Base-by-base conservation (phyloP, 1,139 yeast genomes). In the Saccharomycopsis hybrid region DNA sequence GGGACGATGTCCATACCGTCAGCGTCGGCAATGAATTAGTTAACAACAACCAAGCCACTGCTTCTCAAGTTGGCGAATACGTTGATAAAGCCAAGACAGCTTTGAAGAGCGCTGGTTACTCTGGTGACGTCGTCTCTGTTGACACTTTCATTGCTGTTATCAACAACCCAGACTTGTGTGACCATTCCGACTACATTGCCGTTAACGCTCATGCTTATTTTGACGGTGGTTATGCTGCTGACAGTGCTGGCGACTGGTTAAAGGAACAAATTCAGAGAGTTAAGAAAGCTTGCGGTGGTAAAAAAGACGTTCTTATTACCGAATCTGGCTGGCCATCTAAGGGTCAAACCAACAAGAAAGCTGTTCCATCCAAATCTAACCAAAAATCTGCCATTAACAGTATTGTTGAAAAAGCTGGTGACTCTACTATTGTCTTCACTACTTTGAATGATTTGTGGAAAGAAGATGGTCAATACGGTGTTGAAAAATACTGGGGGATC, bases 281-380 rank as follows among this genome's bases (percentile, higher is more conserved):
- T 53, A 69, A 73, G 65, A 58, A 70, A 52, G 72, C 76, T 55
- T 82, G 88, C 70, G 78, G 78, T 60, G 77, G 72, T 59, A 52
- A 61, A 54, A 84, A 85, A 75, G 60, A 66, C 43, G 90, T 86
- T 54, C 64, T 85, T 60, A 73, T 88, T 62, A 76, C 89, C 59
- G 96, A 88, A 74, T 76, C 94, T 56, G 96, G 96, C 59, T 88
- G 96, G 95, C 96, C 96, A 65, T 76, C 86, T 54, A 64, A 73
- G 62, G 96, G 96, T 67, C 69, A 71, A 58, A 60, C 76, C 68
- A 80, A 78, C 70, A 84, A 82, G 58, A 64, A 62, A 51, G 87
- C 88, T 59, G 82, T 82, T 50, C 90, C 95, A 55, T 81, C 89
- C 48, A 57, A 61, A 43, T 62, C 62, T 8, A 79, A 86, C 76